Percentiles rank a stretch among this genome's conserved stretches.
These are phyloP conservation scores for Dryadomyces quercus-mongolicae DNA, from an alignment of 2,329 filamentous ascomycete species.

Conservation along the genomic window DNA sequence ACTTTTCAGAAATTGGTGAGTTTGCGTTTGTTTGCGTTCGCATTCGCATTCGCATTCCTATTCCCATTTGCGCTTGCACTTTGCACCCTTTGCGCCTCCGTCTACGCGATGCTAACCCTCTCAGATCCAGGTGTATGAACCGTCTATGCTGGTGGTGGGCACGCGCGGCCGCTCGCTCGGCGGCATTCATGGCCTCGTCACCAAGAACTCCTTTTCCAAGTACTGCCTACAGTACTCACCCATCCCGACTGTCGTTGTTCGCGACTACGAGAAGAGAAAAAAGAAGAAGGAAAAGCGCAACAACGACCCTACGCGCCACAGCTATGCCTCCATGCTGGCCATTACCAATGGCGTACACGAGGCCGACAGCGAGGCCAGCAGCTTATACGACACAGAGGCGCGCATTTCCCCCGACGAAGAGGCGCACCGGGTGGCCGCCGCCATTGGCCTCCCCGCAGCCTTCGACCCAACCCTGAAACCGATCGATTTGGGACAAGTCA, in stretches of 20 bases:
- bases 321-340: conserved; percentile 67
- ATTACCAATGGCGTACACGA: conserved; percentile 46
- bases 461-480: conserved; percentile 55
- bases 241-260: conserved; percentile 84
- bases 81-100: too few relatives aligned
- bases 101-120: too few relatives aligned
- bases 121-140: conserved; percentile 84
- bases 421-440: conserved; percentile 51
- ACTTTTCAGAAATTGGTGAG: conserved; percentile 83
- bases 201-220: conserved; percentile 78
- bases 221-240: conserved; percentile 91
- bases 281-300: conserved; percentile 83
- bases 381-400: conserved; percentile 41
- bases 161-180: conserved; percentile 76
- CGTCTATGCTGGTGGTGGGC: conserved; percentile 81
- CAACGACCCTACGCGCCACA: conserved; percentile 62
- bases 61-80: too few relatives aligned
- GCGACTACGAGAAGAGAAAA: conserved; percentile 73
- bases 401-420: conserved; percentile 47
- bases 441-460: conserved; percentile 46
- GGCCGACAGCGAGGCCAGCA: conserved; percentile 41
- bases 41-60: too few relatives aligned
- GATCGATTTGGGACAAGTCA: conserved; percentile 21
- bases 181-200: conserved; percentile 74
- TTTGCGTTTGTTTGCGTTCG: too few relatives aligned